Base-by-base conservation (phyloP, 2,329 filamentous ascomycete species). In the Fragosphaeria purpurea region DNA sequence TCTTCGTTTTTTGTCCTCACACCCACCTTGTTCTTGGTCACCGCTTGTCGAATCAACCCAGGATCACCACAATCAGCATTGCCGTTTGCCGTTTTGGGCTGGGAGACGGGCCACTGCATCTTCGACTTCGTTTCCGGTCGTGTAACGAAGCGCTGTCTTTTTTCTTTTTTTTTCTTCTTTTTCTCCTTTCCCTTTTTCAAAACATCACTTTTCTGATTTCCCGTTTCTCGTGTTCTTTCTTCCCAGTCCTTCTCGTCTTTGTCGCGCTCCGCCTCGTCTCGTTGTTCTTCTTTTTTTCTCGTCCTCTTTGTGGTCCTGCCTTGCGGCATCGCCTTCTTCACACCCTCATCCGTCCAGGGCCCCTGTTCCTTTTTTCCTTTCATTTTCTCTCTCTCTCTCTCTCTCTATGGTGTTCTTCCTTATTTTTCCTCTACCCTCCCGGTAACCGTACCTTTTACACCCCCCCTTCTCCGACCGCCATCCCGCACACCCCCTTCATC, bases 71-170 rank as follows among this genome's bases (percentile, higher is more conserved):
- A 43, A 22, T 13, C 34, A 44, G 13, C 40, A 22, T 3, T 22
- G 3, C 22, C 13, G 7, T 39, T 35, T 40, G 13, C 39, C 40
- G 31, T 31, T 22, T 33, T 11, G 37, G 30, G 30, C 44, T 51
- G 46, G 31, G 30, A 31, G 11, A 35, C 39, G 42, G 48, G 34
- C 35, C 47, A 52, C 38, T 32, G 52, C 52, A 50, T 44, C 47
- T 7, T 34, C 33, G 13, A 51, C 34, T 41, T n/a, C 39, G 43
- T 22, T 37, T 46, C 45, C 45, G 51, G 47, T n/a, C 44, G 51
- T 55, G 54, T 51, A 53, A 56, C 50, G 43, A 22, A 22, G 22
- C 22, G 22, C 22, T 22, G 22, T 22, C 22, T 22, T 22, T 22
- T 35, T 30, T 49, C 33, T 35, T 39, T 9, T 41, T 46, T 10